Evolutionary conservation across 2,329 filamentous ascomycete species (phyloP), one percentile per base, ranked within the genome.

Genomic region (Amphichorda felina): DNA sequence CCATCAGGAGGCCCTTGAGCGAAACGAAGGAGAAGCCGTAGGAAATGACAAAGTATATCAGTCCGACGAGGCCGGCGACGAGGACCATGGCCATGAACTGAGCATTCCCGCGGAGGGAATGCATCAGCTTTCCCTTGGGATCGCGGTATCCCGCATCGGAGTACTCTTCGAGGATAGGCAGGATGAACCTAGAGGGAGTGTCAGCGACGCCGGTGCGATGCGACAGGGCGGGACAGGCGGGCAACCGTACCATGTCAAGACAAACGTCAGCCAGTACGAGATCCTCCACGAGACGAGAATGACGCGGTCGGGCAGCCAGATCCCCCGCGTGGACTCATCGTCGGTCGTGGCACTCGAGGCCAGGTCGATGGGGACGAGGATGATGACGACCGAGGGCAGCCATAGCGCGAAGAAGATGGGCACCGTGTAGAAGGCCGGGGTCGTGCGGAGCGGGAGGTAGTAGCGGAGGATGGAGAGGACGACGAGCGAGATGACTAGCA

Each of bases 341-440:
- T 82, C 78, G 34, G 78, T 77, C 33, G 76, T 72, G 16, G 84
- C 80, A 51, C 75, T 89, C 6, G 88, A 94, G 2, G 89, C 88
- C 45, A 98, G 76, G 58, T 98, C 91, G 56, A 98, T 93, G 5
- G 91, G 91, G 6, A 98, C 87, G 16, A 98, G 74, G 17, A 98
- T 68, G 17, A 96, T 76, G 50, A 94, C 89, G 56, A 83, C 88
- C 32, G 86, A 85, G 9, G 91, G 93, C 5, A 98, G 75, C 51
- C 85, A 88, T 46, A 98, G 72, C n/a, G 89, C 86, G 45, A 98
- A 82, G 63, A 98, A 98, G 42, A 98, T 86, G 25, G 91, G 89
- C 2, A 95, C 72, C 34, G 87, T 71, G 34, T 96, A 78, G 59
- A 93, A 95, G 40, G 80, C 84, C 1, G 91, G 89, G 1, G 91